Conservation (phyloP, 768 basidiomycete genomes). For the Collybia nuda region DNA sequence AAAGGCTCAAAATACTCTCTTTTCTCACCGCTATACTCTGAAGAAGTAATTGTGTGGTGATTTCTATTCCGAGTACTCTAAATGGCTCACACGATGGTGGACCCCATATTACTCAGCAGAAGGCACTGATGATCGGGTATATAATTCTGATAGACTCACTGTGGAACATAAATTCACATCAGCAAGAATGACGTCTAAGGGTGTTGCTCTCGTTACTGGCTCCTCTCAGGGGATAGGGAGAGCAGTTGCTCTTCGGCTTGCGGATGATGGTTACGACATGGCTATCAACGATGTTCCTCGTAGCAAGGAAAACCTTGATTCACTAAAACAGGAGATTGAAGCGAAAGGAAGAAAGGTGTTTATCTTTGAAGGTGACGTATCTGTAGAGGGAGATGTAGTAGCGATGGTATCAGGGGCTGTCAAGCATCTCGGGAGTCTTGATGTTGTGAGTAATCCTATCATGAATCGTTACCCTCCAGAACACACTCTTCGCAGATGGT, state of each 20-base stretch:
- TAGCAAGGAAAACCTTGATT: not conserved
- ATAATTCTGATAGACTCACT: not conserved
- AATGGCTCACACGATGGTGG: not conserved
- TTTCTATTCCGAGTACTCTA: not conserved
- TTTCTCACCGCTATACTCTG: not conserved
- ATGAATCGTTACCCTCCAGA: not conserved
- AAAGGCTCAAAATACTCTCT: too few species aligned
- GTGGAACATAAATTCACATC: not conserved
- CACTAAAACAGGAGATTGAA: not conserved
- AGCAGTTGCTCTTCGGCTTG: constrained; percentile 36
- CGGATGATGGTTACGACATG: constrained; percentile 36
- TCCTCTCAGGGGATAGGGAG: constrained; percentile 40
- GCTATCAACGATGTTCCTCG: constrained; percentile 30
- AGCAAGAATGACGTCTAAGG: not conserved
- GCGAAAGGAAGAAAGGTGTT: not conserved
- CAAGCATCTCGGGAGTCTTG: constrained; percentile 3
- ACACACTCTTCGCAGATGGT: not conserved
- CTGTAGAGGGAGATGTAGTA: constrained; percentile 5
- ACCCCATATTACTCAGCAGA: not conserved
- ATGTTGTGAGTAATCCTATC: constrained; percentile 1
- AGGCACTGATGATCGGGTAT: not conserved
- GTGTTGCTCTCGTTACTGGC: constrained; percentile 40
- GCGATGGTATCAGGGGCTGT: constrained; percentile 3
- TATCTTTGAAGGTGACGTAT: constrained; percentile 7
- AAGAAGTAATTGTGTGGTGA: not conserved